Percentiles rank a stretch among this genome's conserved stretches.
Conservation (phyloP, 2,329 filamentous ascomycete species). For the Pyrenophora tritici-repentis region DNA sequence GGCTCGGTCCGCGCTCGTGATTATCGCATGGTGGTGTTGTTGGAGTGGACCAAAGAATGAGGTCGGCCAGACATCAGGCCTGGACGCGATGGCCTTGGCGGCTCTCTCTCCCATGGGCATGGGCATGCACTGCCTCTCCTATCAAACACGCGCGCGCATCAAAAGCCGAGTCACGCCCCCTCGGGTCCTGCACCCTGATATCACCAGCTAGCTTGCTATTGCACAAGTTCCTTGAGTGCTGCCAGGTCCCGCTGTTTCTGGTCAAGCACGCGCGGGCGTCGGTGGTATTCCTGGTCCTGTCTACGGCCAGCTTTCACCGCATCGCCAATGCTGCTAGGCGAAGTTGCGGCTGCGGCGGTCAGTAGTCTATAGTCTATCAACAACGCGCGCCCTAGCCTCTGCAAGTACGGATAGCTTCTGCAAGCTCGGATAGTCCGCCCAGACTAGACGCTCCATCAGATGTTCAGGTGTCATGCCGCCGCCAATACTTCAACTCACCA, state of each 20-base stretch:
- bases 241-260: no score
- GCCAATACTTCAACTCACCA: constrained; percentile 13
- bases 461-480: constrained; percentile 21
- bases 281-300: no score
- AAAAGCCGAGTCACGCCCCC: constrained; percentile 3
- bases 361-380: constrained; percentile 8
- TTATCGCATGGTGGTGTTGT: constrained; percentile 17
- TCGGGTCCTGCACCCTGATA: not conserved
- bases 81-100: constrained; percentile 5
- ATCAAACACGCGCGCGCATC: not conserved
- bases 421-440: not conserved
- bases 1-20: not conserved
- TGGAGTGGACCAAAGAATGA: constrained; percentile 14
- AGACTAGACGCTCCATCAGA: constrained; percentile 20
- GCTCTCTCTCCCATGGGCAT: constrained; percentile 6
- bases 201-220: no score
- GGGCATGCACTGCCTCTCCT: constrained; percentile 2
- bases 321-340: not conserved
- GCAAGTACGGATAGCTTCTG: not conserved
- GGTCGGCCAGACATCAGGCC: constrained; percentile 14
- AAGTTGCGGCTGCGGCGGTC: constrained; percentile 9
- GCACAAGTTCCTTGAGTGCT: not conserved
- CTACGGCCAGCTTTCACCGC: not conserved
- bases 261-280: no score
- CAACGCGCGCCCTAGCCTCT: not conserved